phyloP scores from a whole-genome alignment of 495 filamentous ascomycete genomes.

The Entonaema liquescens region DNA sequence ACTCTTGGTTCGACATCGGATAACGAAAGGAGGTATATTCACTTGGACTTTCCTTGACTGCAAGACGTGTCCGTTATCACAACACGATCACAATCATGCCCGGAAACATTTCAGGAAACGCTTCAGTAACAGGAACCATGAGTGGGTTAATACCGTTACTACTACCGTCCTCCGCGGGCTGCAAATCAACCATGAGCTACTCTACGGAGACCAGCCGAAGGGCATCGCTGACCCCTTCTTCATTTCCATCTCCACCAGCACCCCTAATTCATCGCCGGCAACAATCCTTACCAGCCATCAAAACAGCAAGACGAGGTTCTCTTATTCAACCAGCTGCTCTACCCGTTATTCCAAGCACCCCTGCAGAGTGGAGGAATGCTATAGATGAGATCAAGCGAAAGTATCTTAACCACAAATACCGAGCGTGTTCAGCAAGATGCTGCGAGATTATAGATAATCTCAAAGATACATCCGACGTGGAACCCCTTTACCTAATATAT shows the following conservation, averaged over 20 bases:
- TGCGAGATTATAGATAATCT: constrained; percentile 56
- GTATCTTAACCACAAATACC: constrained; percentile 54
- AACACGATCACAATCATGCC: background rate
- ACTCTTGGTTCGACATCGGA: constrained; percentile 9
- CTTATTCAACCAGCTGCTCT: constrained; percentile 14
- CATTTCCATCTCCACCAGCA: background rate
- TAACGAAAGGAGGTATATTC: constrained; percentile 22
- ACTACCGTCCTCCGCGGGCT: constrained; percentile 31
- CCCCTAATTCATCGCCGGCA: constrained; percentile 35
- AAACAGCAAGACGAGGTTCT: constrained; percentile 15
- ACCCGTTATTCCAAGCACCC: constrained; percentile 25
- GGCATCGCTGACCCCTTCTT: constrained; percentile 9
- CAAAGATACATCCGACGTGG: constrained; percentile 50
- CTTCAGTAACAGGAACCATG: constrained; percentile 23
- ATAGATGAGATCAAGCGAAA: constrained; percentile 58
- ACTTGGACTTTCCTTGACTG: constrained; percentile 2
- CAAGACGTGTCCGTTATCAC: background rate
- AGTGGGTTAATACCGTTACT: constrained; percentile 38
- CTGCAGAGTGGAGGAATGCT: constrained; percentile 54
- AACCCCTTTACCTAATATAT: constrained; percentile 61
- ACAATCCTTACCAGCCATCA: constrained; percentile 35
- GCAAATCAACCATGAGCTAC: constrained; percentile 4
- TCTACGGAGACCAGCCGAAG: constrained; percentile 22
- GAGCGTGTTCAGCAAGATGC: constrained; percentile 57
- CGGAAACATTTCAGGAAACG: background rate